Conservation (phyloP, 352 stramenopile genomes). For the Thraustochytrium sp. region DNA sequence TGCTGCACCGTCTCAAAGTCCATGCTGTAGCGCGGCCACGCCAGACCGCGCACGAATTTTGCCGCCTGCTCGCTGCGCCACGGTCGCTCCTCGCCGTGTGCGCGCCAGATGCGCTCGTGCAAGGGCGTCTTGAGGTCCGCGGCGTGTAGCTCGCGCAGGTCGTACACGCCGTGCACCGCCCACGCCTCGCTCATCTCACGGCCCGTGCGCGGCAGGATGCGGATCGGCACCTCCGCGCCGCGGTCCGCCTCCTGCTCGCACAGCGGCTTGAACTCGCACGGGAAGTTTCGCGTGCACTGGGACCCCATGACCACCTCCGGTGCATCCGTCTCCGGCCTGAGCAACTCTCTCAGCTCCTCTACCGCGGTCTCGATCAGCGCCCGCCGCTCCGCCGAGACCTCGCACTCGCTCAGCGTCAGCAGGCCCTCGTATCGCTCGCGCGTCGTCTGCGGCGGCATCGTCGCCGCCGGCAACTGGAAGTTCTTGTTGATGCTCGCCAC, state of each 20-base stretch:
- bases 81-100: not conserved
- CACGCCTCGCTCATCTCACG: not conserved
- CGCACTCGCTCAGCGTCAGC: not conserved
- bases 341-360: too few species aligned
- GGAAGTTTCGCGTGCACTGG: slow-evolving; percentile 28
- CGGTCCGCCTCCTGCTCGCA: not conserved
- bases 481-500: slow-evolving; percentile 28
- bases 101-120: not conserved
- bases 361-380: too few species aligned
- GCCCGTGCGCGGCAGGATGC: not conserved
- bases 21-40: slow-evolving; percentile 38
- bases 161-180: not conserved
- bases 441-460: not conserved
- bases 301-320: not conserved
- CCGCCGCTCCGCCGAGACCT: too few species aligned
- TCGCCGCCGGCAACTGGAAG: not conserved
- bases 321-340: too few species aligned
- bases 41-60: not conserved
- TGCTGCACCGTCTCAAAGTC: slow-evolving; percentile 47
- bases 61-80: not conserved
- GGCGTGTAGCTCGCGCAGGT: not conserved
- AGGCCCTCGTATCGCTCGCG: not conserved
- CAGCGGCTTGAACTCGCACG: not conserved
- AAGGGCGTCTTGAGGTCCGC: not conserved
- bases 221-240: not conserved